Base-by-base conservation (phyloP, 163 green algal genomes). In the Scenedesmus sp. region DNA sequence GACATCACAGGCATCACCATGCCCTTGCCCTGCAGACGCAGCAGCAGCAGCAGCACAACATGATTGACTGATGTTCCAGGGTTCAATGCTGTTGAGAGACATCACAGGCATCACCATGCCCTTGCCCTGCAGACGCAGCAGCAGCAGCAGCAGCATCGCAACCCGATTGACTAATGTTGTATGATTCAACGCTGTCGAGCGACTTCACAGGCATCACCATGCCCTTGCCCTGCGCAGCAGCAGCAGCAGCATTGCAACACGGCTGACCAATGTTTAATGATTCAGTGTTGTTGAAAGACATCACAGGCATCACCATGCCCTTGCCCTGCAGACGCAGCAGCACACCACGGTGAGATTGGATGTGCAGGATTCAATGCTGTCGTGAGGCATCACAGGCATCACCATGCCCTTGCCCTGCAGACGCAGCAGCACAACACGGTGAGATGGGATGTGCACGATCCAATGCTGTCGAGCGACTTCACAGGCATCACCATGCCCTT, bases 1-100 rank as follows among this genome's bases (percentile, higher is more conserved):
- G n/a, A 52, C 84, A 82, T 89, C 59, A 46, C 12, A 13, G 13
- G 57, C 55, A 86, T 67, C 20, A 5, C 16, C 4, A 60, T 66
- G 54, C 56, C 85, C 66, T 82, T 70, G 85, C 85, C 85, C 16
- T 79, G 70, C 70, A 79, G 5, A 23, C 46, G 20, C 70, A 79
- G 70, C 70, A 79, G 70, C 70, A 64, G 59, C 9, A 64, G 59
- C 59, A 64, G 59, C 9, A 64, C 59, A 76, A 73, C 12, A 20
- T 2, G 8, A 64, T 15, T 64, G 9, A 64, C 8, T 64, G 59
- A 64, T 8, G 59, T 64, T 8, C 59, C 59, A 90, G 9, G 0
- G 34, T 46, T 46, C 34, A 46, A 46, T 46, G 34, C 34, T 46
- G 34, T 46, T 46, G 34, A 23, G 20, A 16, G n/a, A 52, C 84